phyloP scores from a whole-genome alignment of 768 basidiomycete genomes.

The Tulasnella sp. region DNA sequence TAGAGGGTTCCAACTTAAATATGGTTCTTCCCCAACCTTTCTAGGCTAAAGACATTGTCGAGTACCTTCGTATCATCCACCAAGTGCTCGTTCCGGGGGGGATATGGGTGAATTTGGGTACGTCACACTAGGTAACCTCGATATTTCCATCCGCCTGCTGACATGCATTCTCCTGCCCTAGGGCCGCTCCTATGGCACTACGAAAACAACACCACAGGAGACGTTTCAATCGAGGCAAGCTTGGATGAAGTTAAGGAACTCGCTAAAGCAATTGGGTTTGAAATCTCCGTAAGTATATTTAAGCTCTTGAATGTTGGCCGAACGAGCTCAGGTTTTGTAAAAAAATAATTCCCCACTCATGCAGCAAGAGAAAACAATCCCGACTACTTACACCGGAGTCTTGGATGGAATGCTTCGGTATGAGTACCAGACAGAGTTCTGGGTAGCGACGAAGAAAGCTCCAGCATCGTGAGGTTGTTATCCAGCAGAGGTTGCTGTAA shows the following conservation, averaged over 20 bases:
- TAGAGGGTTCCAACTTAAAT: background rate
- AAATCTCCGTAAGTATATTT: slow-evolving; percentile 54
- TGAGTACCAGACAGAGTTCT: slow-evolving; percentile 76
- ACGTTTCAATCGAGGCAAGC: slow-evolving; percentile 78
- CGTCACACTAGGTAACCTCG: background rate
- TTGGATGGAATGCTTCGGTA: slow-evolving; percentile 74
- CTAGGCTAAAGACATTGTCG: slow-evolving; percentile 85
- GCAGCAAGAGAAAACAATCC: slow-evolving; percentile 72
- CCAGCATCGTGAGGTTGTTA: background rate
- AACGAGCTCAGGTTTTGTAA: background rate
- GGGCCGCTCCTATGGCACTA: slow-evolving; percentile 97
- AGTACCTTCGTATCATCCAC: slow-evolving; percentile 83
- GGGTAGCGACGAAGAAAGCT: slow-evolving; percentile 53
- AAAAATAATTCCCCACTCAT: background rate
- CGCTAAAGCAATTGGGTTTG: slow-evolving; percentile 68
- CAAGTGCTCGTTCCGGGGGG: slow-evolving; percentile 75
- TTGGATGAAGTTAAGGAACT: slow-evolving; percentile 82
- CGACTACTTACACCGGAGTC: slow-evolving; percentile 83
- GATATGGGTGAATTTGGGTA: slow-evolving; percentile 85
- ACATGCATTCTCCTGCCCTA: slow-evolving; percentile 26
- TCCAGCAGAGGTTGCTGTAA: background rate
- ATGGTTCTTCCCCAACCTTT: background rate
- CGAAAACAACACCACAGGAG: slow-evolving; percentile 73
- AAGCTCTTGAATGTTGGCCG: background rate
- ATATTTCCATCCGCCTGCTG: background rate